These are phyloP conservation scores for Beauveria sp. DNA, from an alignment of 2,329 filamentous ascomycete genomes.

Conservation along the genomic window DNA sequence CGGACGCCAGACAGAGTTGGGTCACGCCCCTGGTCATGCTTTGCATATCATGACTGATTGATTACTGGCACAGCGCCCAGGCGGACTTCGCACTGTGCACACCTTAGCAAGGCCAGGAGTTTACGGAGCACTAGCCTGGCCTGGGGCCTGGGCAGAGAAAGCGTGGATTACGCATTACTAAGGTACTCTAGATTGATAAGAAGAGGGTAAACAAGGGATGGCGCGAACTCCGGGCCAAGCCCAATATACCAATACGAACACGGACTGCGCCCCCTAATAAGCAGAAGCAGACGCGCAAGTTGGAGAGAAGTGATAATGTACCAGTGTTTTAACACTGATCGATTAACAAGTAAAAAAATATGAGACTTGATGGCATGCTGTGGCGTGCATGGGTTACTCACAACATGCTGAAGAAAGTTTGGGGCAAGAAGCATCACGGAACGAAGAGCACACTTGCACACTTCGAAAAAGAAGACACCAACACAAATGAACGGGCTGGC, in stretches of 20 bases:
- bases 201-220: background rate
- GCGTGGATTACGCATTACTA: background rate
- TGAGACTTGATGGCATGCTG: background rate
- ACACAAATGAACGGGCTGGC: no score
- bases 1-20: background rate
- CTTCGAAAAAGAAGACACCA: background rate
- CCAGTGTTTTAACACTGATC: background rate
- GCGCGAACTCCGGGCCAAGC: background rate
- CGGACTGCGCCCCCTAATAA: background rate
- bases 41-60: constrained; percentile 10
- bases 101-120: background rate
- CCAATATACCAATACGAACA: background rate
- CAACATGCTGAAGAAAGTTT: background rate
- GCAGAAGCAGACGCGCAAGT: background rate
- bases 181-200: constrained; percentile 9
- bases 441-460: background rate
- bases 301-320: background rate
- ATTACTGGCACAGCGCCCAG: background rate
- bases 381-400: background rate
- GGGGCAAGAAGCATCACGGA: background rate
- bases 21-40: background rate
- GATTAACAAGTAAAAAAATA: background rate
- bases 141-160: background rate
- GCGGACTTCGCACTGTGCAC: background rate
- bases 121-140: background rate